Percentiles rank a stretch among this genome's conserved stretches.
Evolutionary conservation across 2,329 filamentous ascomycete genomes (phyloP).

Genomic region (Aspergillus quadricinctus): DNA sequence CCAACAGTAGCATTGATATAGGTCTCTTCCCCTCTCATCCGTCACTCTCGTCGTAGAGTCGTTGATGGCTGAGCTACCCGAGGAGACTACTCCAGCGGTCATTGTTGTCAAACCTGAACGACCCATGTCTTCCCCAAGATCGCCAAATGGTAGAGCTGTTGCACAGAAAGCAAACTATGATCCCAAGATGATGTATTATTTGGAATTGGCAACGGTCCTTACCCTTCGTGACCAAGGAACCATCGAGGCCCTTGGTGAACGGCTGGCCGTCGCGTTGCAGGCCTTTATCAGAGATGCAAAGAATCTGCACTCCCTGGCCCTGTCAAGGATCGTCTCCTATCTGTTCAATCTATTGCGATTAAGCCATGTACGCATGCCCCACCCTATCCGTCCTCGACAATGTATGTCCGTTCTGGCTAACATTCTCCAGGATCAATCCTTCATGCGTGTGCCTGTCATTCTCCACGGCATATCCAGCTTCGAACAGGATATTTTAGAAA

Average conservation of each 20-base stretch:
- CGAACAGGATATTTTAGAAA: conserved; percentile 69
- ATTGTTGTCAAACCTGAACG: conserved; percentile 88
- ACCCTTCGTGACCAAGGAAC: conserved; percentile 72
- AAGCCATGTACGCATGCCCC: conserved; percentile 65
- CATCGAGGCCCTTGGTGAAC: conserved; percentile 68
- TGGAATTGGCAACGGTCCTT: conserved; percentile 83
- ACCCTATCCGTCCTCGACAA: not conserved
- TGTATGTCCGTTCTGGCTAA: conserved; percentile 8
- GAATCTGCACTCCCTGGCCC: conserved; percentile 74
- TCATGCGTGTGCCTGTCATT: conserved; percentile 84
- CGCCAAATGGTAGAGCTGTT: conserved; percentile 56
- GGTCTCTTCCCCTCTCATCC: conserved; percentile 57
- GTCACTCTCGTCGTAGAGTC: conserved; percentile 64
- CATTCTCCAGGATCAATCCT: conserved; percentile 68
- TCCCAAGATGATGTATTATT: conserved; percentile 79
- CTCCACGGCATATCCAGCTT: conserved; percentile 89
- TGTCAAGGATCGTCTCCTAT: conserved; percentile 83
- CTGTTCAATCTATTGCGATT: conserved; percentile 74
- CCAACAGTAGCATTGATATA: conserved; percentile 29
- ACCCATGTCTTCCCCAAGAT: conserved; percentile 55
- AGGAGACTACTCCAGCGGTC: conserved; percentile 73
- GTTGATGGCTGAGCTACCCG: conserved; percentile 78
- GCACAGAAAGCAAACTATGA: conserved; percentile 67
- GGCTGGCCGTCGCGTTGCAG: conserved; percentile 75
- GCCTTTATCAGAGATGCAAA: conserved; percentile 73